Base-by-base conservation (phyloP, 345 rosid genomes). In the Populus alba region DNA sequence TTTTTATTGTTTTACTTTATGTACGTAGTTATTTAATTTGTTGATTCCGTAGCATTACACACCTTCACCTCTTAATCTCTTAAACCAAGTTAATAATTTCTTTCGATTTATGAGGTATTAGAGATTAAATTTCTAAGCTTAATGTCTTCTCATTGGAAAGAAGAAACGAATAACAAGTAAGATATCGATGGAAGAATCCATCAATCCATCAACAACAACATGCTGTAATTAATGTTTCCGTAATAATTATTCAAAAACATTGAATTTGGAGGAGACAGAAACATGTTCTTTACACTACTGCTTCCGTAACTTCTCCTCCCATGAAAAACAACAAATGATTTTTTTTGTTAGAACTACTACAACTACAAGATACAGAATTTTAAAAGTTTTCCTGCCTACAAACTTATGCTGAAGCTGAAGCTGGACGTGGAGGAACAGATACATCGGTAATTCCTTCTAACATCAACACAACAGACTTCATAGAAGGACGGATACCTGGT, bases 401-500 rank as follows among this genome's bases (percentile, higher is more conserved):
- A 1, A 53, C 62, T 67, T 37, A 67, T 3, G 41, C 41, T 23
- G 53, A 37, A 27, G 47, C 15, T 33, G 76, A 17, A 37, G 51
- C 41, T 33, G 79, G 76, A 27, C 11, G 41, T 27, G 84, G 78
- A 27, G 18, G 84, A 17, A 63, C 8, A 17, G 81, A 45, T 9
- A 78, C 25, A 29, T 80, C 81, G 41, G 29, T 68, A 6, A 68
- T 73, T 3, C 80, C 78, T 79, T 79, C 82, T 17, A 83, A 41
- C 83, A 79, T 83, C 75, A 76, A 17, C 16, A 76, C 70, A 16
- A 79, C 80, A 12, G 3, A 65, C 67, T 79, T 76, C 71, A 83
- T 79, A 0, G 80, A 72, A 45, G 84, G 81, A 5, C 84, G 81
- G 35, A 73, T 65, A 65, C 31, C 66, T 5, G 80, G 77, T 31